A percentile compares a stretch with the other conserved stretches of the same genome.
These are phyloP conservation scores for Puya raimondii DNA, from an alignment of 176 grass and related monocot species.

Conservation along the genomic window DNA sequence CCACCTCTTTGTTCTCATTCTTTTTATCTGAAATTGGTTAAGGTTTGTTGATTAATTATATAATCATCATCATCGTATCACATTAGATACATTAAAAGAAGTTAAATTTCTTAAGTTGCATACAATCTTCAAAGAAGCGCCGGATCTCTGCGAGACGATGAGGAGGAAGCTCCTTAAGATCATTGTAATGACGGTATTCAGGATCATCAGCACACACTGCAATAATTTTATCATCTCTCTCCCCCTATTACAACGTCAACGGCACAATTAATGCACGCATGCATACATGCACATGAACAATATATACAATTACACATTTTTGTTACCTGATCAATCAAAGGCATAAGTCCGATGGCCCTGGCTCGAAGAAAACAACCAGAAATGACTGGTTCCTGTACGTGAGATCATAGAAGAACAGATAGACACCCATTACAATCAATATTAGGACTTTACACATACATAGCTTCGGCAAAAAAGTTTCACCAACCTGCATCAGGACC, in stretches of 20 bases:
- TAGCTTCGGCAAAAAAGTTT: not conserved
- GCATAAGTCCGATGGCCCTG: constrained; percentile 40
- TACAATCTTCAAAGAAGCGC: constrained; percentile 46
- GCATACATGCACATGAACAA: too few species aligned
- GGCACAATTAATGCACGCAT: too few species aligned
- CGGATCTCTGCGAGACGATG: constrained; percentile 39
- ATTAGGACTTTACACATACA: not conserved
- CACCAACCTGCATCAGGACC: constrained; percentile 33
- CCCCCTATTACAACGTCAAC: constrained; percentile 16
- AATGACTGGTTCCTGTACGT: constrained; percentile 22
- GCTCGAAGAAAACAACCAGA: constrained; percentile 36
- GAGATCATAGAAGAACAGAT: constrained; percentile 7
- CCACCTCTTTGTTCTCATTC: constrained; percentile 40
- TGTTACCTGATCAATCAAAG: constrained; percentile 38
- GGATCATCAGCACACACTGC: constrained; percentile 13
- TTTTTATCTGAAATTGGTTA: constrained; percentile 26
- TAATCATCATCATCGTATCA: not conserved
- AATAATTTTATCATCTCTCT: constrained; percentile 43
- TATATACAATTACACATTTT: too few species aligned
- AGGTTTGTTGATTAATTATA: constrained; percentile 1
- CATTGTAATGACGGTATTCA: constrained; percentile 33
- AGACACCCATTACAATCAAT: not conserved
- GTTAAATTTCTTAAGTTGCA: not conserved
- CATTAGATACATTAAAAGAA: too few species aligned
- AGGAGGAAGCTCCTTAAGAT: constrained; percentile 32